A percentile compares a stretch with the other conserved stretches of the same genome.
Evolutionary conservation across 768 basidiomycete genomes (phyloP).

Genomic region (Rhizopogon vesiculosus): DNA sequence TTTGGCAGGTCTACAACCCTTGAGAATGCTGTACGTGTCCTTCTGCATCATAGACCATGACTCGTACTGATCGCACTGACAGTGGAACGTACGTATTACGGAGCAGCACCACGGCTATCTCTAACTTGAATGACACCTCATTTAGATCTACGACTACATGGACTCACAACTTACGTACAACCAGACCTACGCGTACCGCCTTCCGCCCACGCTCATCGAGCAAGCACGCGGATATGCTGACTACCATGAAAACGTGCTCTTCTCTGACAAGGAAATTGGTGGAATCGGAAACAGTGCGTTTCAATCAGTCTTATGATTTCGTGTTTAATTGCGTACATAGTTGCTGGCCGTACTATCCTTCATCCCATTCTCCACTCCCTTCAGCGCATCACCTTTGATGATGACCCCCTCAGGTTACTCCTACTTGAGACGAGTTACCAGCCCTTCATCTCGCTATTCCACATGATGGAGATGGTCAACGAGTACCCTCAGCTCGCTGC

Average conservation of each 20-base stretch:
- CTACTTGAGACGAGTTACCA: constrained; percentile 80
- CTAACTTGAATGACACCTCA: constrained; percentile 9
- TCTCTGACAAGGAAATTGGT: constrained; percentile 54
- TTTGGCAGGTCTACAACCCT: constrained; percentile 61
- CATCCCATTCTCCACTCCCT: constrained; percentile 67
- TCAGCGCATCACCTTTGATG: constrained; percentile 72
- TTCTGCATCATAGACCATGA: background rate
- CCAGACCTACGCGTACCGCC: constrained; percentile 71
- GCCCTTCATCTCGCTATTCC: constrained; percentile 83
- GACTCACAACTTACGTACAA: constrained; percentile 78
- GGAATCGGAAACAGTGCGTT: constrained; percentile 76
- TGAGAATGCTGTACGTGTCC: constrained; percentile 54
- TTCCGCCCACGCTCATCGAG: constrained; percentile 68
- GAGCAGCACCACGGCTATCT: background rate
- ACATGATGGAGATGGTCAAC: constrained; percentile 55
- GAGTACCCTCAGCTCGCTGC: constrained; percentile 51
- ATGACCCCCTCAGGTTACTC: constrained; percentile 73
- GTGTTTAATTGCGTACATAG: constrained; percentile 30
- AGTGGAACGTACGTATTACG: constrained; percentile 67
- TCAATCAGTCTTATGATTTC: background rate
- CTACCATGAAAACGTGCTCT: constrained; percentile 75
- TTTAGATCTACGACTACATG: constrained; percentile 72
- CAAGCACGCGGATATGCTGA: constrained; percentile 70
- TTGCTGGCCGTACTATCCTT: constrained; percentile 76
- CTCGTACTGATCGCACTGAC: constrained; percentile 4